A percentile compares a stretch with the other conserved stretches of the same genome.
phyloP scores from a whole-genome alignment of 2,329 filamentous ascomycete species.

The Trichoderma citrinoviride region DNA sequence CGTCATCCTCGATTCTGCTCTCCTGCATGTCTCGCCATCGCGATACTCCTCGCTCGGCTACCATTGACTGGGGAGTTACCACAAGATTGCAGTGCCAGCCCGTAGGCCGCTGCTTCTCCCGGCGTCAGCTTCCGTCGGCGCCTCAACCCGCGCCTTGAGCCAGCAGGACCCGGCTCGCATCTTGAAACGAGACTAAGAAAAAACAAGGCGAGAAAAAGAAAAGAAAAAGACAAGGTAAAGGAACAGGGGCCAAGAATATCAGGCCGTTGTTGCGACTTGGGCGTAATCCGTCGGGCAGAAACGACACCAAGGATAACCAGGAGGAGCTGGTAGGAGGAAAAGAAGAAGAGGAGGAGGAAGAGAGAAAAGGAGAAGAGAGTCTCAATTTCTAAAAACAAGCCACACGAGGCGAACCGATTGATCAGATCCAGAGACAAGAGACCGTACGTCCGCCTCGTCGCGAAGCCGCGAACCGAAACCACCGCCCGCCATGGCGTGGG shows the following conservation, averaged over 20 bases:
- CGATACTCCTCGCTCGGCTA: conserved; percentile 16
- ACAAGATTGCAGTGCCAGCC: conserved; percentile 17
- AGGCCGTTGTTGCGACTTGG: neutral
- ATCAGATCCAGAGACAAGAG: too few species aligned
- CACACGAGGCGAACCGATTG: neutral
- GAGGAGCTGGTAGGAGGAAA: neutral
- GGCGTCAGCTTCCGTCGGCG: conserved; percentile 3
- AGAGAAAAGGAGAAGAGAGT: neutral
- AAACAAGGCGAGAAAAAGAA: neutral
- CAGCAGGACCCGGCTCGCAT: conserved; percentile 3
- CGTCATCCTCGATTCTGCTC: neutral
- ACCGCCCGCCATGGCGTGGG: conserved; percentile 64
- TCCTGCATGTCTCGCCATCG: conserved; percentile 21
- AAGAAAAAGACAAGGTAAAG: neutral
- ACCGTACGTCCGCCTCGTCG: neutral
- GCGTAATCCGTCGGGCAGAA: neutral
- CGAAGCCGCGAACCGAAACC: neutral
- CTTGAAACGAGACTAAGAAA: conserved; percentile 11
- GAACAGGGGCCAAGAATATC: too few species aligned
- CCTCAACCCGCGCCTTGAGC: conserved; percentile 15
- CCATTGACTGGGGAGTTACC: conserved; percentile 17
- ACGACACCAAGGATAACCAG: neutral
- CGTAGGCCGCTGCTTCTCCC: conserved; percentile 19
- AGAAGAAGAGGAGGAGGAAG: neutral
- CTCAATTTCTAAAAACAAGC: neutral